Base-by-base conservation (phyloP, 176 grass and related monocot species). In the Aegilops umbellulata region DNA sequence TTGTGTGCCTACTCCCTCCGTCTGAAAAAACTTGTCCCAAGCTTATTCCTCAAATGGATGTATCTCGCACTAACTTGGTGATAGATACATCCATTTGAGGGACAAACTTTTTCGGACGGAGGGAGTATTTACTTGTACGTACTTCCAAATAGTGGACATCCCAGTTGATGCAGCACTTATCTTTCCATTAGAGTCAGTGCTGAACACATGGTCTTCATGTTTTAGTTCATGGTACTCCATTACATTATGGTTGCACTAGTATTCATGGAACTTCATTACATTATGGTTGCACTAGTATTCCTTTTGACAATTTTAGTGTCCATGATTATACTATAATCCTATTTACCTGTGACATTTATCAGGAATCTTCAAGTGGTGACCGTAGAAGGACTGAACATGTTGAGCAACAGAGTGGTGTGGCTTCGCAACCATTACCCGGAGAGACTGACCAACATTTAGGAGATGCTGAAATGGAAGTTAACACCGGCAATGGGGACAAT, bases 401-500 rank as follows among this genome's bases (percentile, higher is more conserved):
- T 81, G 85, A 67, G 53, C 64, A 31, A 29, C 49, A 82, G 47
- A 82, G 38, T 74, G 23, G 58, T 83, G 24, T 39, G 76, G 36
- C 55, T 31, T 44, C 26, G 6, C 51, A 27, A 36, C 72, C 38
- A 41, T 62, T 64, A 55, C 78, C 30, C 27, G 51, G 72, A 38
- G 62, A 8, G 34, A 61, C 78, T 46, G 32, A 53, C 53, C 63
- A 81, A 78, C 85, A 32, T 91, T 74, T 80, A 27, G 60, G 55
- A 75, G 80, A 89, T 92, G 19, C 31, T 76, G 65, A 62, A 83
- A 68, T 70, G 77, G 85, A 88, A 81, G 81, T 84, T 81, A 24
- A 49, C 25, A 3, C 62, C 0, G 4, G 57, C 58, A 69, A 85
- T 63, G 41, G 10, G 6, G 65, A 41, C 30, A 63, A 38, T 77